Evolutionary conservation across 345 rosid genomes (phyloP).

Genomic region (Hibiscus mutabilis): DNA sequence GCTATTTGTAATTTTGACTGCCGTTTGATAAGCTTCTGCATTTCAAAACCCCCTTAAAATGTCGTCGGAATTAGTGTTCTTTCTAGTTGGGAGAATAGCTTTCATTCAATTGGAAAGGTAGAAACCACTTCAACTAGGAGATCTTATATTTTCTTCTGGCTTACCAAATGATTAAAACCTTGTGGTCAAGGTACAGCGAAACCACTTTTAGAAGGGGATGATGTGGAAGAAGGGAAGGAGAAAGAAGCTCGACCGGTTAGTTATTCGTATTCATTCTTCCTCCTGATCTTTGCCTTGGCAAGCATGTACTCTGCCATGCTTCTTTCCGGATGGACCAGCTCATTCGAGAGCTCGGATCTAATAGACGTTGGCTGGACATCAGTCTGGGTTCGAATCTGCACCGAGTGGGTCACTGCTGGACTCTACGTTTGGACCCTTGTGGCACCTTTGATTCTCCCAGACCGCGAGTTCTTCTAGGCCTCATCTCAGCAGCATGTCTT

Average conservation of each 20-base stretch:
- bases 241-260: constrained; percentile 61
- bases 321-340: constrained; percentile 86
- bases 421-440: constrained; percentile 72
- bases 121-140: background rate
- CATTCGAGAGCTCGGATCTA: constrained; percentile 64
- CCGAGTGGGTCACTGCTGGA: constrained; percentile 77
- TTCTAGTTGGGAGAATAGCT: background rate
- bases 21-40: background rate
- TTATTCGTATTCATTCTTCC: constrained; percentile 87
- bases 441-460: constrained; percentile 62
- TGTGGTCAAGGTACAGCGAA: constrained; percentile 45
- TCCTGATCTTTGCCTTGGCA: constrained; percentile 83
- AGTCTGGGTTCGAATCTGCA: constrained; percentile 90
- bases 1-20: background rate
- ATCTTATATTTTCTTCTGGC: too few relatives aligned
- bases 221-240: constrained; percentile 63
- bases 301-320: constrained; percentile 99
- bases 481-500: background rate
- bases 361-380: constrained; percentile 97
- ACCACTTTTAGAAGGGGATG: constrained; percentile 58
- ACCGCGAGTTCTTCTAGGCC: constrained; percentile 55
- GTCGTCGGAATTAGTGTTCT: background rate
- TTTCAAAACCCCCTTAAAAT: background rate
- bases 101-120: background rate
- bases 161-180: background rate